phyloP scores from a whole-genome alignment of 192 early-diverging fungal genomes.

The Coemansia sp. region DNA sequence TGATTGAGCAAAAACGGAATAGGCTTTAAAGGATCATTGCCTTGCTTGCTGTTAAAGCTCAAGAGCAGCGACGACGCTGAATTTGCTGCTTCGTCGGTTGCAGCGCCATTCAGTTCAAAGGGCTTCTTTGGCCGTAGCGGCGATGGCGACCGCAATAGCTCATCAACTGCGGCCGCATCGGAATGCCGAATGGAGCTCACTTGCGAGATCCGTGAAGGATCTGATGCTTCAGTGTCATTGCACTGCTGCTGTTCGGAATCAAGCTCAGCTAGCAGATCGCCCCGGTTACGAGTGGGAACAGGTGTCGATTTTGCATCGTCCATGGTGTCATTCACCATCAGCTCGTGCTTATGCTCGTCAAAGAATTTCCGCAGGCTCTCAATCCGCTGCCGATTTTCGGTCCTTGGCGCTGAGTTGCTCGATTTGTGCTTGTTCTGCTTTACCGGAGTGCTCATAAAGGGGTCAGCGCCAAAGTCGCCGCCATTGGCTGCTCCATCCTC shows the following conservation, averaged over 20 bases:
- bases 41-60: conserved; percentile 11
- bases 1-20: conserved; percentile 28
- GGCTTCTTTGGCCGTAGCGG: conserved; percentile 8
- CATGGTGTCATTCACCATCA: not conserved
- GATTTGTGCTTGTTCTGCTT: conserved; percentile 4
- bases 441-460: conserved; percentile 20
- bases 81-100: not conserved
- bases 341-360: conserved; percentile 4
- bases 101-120: not conserved
- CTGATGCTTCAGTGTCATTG: conserved; percentile 1
- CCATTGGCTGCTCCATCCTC: not conserved
- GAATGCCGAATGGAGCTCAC: conserved; percentile 21
- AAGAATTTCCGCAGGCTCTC: conserved; percentile 37
- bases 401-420: conserved; percentile 9
- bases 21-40: conserved; percentile 14
- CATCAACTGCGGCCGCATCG: conserved; percentile 5
- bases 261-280: conserved; percentile 20
- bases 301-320: conserved; percentile 7
- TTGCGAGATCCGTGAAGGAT: conserved; percentile 22
- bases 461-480: conserved; percentile 1
- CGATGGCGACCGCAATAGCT: conserved; percentile 26
- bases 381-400: conserved; percentile 28
- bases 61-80: conserved; percentile 20
- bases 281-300: not conserved
- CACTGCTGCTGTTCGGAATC: conserved; percentile 10